Evolutionary conservation across 2,329 filamentous ascomycete genomes (phyloP).

Genomic region (Westerdykella ornata): DNA sequence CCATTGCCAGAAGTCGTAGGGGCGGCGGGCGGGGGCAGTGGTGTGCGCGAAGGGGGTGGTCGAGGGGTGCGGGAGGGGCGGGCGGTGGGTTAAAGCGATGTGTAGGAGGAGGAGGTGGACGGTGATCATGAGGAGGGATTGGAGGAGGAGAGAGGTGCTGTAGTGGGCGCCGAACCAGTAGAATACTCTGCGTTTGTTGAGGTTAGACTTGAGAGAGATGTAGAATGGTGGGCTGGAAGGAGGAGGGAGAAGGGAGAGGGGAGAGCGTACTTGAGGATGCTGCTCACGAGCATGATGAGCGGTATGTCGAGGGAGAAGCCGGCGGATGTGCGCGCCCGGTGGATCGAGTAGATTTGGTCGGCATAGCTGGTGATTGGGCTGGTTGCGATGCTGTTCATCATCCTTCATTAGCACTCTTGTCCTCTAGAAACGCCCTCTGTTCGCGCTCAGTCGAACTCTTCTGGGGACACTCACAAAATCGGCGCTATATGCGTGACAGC

Average conservation of each 20-base stretch:
- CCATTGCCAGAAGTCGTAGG: slow-evolving; percentile 82
- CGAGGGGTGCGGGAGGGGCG: slow-evolving; percentile 29
- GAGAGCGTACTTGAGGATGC: slow-evolving; percentile 52
- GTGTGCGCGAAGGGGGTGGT: slow-evolving; percentile 54
- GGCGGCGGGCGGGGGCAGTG: slow-evolving; percentile 48
- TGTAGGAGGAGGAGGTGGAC: slow-evolving; percentile 55
- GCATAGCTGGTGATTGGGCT: slow-evolving; percentile 60
- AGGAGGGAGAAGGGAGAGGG: slow-evolving; percentile 1
- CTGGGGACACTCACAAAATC: slow-evolving; percentile 27
- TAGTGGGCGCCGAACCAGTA: slow-evolving; percentile 61
- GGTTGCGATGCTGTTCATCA: slow-evolving; percentile 47
- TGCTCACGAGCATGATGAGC: slow-evolving; percentile 60
- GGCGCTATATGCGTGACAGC: slow-evolving; percentile 35
- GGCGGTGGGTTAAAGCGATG: slow-evolving; percentile 54
- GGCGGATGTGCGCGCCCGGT: slow-evolving; percentile 52
- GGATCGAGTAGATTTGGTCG: slow-evolving; percentile 60
- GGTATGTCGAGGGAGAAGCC: slow-evolving; percentile 63
- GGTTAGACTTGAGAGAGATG: not conserved
- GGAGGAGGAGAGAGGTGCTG: slow-evolving; percentile 52
- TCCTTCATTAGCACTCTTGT: no score
- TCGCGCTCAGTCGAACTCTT: not conserved
- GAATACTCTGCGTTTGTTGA: slow-evolving; percentile 46
- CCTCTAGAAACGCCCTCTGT: not conserved
- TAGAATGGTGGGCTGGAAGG: not conserved
- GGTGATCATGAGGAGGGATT: slow-evolving; percentile 54